These are phyloP conservation scores for Emergomyces orientalis DNA, from an alignment of 2,329 filamentous ascomycete genomes.

Conservation along the genomic window DNA sequence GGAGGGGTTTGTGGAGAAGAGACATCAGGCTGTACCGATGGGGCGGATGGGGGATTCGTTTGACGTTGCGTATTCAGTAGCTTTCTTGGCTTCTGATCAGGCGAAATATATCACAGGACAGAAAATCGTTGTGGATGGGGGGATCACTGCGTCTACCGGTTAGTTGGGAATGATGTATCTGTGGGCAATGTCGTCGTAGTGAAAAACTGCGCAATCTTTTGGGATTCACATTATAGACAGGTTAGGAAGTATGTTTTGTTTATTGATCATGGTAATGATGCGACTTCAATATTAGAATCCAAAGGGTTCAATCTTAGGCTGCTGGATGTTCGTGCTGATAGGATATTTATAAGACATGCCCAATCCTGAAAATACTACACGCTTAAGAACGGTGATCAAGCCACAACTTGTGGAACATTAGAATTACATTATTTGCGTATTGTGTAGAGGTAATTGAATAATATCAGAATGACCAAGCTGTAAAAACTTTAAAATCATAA, in stretches of 20 bases:
- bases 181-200: neutral
- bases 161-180: neutral
- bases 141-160: conserved; percentile 15
- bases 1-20: conserved; percentile 43
- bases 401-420: neutral
- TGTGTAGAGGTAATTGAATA: neutral
- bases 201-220: neutral
- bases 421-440: neutral
- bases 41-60: conserved; percentile 51
- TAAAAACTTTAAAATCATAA: neutral
- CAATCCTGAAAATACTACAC: too few species aligned
- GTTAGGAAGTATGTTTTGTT: neutral
- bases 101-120: conserved; percentile 53
- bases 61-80: conserved; percentile 49
- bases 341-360: too few species aligned
- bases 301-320: neutral
- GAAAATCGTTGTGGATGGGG: conserved; percentile 44
- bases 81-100: conserved; percentile 51
- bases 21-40: conserved; percentile 46
- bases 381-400: neutral
- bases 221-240: neutral
- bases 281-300: neutral
- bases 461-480: neutral
- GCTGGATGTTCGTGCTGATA: neutral
- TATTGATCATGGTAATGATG: neutral